Percentiles rank a stretch among this genome's conserved stretches.
phyloP scores from a whole-genome alignment of 2,329 filamentous ascomycete species.

The Penicillium sp. region DNA sequence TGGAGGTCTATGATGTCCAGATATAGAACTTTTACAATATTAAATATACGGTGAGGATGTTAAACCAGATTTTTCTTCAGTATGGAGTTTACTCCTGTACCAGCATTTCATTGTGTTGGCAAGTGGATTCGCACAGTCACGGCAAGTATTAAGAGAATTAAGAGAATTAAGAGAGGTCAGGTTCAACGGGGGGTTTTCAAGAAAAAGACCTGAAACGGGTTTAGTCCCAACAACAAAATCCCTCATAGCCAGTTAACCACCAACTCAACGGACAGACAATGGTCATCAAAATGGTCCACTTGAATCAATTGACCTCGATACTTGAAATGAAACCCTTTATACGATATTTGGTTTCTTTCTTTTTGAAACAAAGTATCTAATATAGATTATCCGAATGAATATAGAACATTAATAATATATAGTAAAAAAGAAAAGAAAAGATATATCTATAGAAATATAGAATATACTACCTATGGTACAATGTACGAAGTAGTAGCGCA shows the following conservation, averaged over 20 bases:
- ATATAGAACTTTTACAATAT: background rate
- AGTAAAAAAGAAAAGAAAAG: background rate
- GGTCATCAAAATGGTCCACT: constrained; percentile 7
- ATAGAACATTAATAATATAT: background rate
- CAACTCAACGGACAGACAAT: constrained; percentile 1
- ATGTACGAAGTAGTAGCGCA: constrained; percentile 1
- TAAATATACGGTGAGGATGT: background rate
- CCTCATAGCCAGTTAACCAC: constrained; percentile 18
- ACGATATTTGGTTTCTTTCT: background rate
- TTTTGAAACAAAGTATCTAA: background rate
- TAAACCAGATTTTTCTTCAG: background rate
- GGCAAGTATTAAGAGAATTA: background rate
- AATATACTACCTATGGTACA: background rate
- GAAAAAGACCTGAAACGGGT: constrained; percentile 3
- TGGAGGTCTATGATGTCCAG: background rate
- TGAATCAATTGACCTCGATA: constrained; percentile 3
- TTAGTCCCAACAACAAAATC: constrained; percentile 20
- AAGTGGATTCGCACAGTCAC: constrained; percentile 1
- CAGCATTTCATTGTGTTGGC: constrained; percentile 8
- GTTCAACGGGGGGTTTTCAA: background rate
- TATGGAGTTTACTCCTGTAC: background rate
- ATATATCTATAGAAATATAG: background rate
- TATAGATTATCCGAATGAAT: background rate
- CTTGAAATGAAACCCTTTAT: background rate
- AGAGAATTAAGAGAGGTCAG: background rate